phyloP scores from a whole-genome alignment of 768 basidiomycete species.

The Megacollybia marginata region DNA sequence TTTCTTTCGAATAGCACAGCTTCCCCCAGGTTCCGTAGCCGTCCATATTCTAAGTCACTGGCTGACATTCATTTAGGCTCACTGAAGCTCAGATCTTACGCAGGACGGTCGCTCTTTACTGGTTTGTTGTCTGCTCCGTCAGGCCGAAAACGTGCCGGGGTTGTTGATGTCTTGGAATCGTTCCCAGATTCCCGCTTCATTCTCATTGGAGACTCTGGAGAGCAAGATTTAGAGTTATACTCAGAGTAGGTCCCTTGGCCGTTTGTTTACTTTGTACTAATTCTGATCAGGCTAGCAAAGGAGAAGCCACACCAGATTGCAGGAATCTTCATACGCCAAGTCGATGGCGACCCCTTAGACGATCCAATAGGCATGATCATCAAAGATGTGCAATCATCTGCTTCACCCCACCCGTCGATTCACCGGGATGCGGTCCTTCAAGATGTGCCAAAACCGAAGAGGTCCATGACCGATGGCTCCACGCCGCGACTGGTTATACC shows the following conservation, averaged over 20 bases:
- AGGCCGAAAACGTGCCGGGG: constrained; percentile 71
- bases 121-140: constrained; percentile 80
- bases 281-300: constrained; percentile 42
- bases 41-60: background rate
- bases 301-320: constrained; percentile 65
- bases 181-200: constrained; percentile 75
- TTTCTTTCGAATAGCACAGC: constrained; percentile 62
- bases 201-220: constrained; percentile 87
- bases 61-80: constrained; percentile 42
- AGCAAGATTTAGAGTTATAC: constrained; percentile 94
- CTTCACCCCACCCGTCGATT: constrained; percentile 12
- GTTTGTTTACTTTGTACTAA: background rate
- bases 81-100: constrained; percentile 78
- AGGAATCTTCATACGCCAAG: constrained; percentile 81
- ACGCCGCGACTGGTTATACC: background rate
- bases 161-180: constrained; percentile 68
- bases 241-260: constrained; percentile 35
- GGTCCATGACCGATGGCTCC: constrained; percentile 5
- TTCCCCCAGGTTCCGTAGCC: constrained; percentile 46
- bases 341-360: constrained; percentile 39
- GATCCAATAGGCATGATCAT: constrained; percentile 62
- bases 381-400: constrained; percentile 9
- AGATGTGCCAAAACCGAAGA: background rate
- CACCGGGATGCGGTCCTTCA: constrained; percentile 4
- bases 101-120: constrained; percentile 75